phyloP scores from a whole-genome alignment of 805 yeast genomes.

The Clavispora asparagi region DNA sequence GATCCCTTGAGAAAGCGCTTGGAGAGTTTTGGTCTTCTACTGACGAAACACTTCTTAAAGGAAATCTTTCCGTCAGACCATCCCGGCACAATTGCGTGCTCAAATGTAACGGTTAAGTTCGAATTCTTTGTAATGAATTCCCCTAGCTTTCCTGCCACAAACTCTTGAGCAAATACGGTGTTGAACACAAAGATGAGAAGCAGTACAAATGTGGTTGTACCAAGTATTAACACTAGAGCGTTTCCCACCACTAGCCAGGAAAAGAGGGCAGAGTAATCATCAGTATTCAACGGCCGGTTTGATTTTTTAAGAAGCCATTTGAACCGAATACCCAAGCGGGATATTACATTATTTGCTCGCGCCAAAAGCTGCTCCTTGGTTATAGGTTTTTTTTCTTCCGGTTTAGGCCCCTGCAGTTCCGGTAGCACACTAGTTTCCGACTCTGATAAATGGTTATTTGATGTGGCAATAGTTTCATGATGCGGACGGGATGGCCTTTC shows the following conservation, averaged over 20 bases:
- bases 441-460: background rate
- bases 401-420: background rate
- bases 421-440: background rate
- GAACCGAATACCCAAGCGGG: conserved; percentile 32
- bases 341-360: conserved; percentile 23
- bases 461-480: background rate
- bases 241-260: conserved; percentile 93
- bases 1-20: conserved; percentile 62
- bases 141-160: conserved; percentile 77
- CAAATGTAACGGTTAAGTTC: conserved; percentile 79
- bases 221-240: conserved; percentile 68
- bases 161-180: conserved; percentile 84
- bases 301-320: conserved; percentile 76
- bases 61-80: conserved; percentile 86
- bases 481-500: background rate
- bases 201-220: conserved; percentile 91
- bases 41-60: conserved; percentile 79
- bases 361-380: conserved; percentile 22
- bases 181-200: conserved; percentile 70
- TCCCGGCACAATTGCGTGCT: conserved; percentile 89
- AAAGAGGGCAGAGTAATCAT: conserved; percentile 83
- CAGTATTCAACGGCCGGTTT: conserved; percentile 83
- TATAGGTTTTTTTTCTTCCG: conserved; percentile 1
- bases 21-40: conserved; percentile 67
- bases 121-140: conserved; percentile 79